These are phyloP conservation scores for Mycena galopus DNA, from an alignment of 768 basidiomycete species.

Conservation along the genomic window DNA sequence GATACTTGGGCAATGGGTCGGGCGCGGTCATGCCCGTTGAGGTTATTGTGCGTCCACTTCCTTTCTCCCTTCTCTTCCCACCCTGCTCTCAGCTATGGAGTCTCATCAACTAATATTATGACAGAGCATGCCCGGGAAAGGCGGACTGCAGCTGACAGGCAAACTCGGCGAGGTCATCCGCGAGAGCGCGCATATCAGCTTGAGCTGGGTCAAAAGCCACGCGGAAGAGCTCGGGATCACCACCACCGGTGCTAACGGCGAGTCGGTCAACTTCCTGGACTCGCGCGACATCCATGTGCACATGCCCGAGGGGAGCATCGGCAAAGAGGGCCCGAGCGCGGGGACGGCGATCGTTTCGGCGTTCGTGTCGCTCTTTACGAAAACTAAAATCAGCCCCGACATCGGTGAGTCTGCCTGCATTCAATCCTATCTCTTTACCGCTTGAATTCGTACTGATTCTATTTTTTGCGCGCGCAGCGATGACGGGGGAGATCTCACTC, in stretches of 20 bases:
- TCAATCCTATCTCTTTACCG: background rate
- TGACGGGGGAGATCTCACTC: slow-evolving; percentile 98
- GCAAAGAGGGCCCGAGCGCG: slow-evolving; percentile 96
- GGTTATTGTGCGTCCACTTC: slow-evolving; percentile 74
- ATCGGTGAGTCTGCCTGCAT: slow-evolving; percentile 72
- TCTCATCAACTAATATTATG: too few relatives aligned
- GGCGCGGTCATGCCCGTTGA: slow-evolving; percentile 99
- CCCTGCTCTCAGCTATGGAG: too few relatives aligned
- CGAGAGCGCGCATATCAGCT: slow-evolving; percentile 94
- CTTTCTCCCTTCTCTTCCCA: too few relatives aligned
- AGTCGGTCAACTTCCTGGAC: slow-evolving; percentile 75
- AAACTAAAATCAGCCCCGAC: slow-evolving; percentile 85
- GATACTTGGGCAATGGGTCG: slow-evolving; percentile 95
- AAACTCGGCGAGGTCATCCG: slow-evolving; percentile 98
- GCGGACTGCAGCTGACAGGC: slow-evolving; percentile 91
- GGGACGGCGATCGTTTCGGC: slow-evolving; percentile 95
- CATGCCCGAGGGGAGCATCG: slow-evolving; percentile 95
- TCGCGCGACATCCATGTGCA: slow-evolving; percentile 95
- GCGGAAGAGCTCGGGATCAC: slow-evolving; percentile 93
- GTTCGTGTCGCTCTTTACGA: slow-evolving; percentile 92
- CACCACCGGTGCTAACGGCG: slow-evolving; percentile 59
- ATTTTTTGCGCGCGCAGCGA: slow-evolving; percentile 63
- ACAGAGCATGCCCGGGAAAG: slow-evolving; percentile 97
- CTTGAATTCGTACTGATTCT: too few relatives aligned
- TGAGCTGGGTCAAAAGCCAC: slow-evolving; percentile 94